Base-by-base conservation (phyloP, 1,139 yeast species). In the Blastobotrys raffinosifermentans region DNA sequence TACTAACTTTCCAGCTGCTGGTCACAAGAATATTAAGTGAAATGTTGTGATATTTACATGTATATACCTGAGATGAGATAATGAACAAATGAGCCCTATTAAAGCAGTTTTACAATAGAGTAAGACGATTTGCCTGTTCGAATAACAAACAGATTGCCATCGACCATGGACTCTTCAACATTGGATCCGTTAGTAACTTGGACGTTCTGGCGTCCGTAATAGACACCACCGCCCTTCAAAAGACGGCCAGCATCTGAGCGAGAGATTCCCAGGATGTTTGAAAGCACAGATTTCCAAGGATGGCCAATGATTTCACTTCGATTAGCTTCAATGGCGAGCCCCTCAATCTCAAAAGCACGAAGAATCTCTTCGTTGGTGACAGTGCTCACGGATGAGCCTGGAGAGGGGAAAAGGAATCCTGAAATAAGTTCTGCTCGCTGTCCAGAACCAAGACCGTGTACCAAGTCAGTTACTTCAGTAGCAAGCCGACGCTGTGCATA, bases 381-480 rank as follows among this genome's bases (percentile, higher is more conserved):
- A 5, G 16, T 57, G 5, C 71, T 55, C 10, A 63, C 66, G 19
- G 70, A 71, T n/a, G 8, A 8, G 9, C 8, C 23, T 17, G 49
- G 37, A 6, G 16, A 5, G 3, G 85, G 84, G 57, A 80, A 84
- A 34, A 85, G 58, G 42, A 82, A 72, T 4, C 78, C 68, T 2
- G 91, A 77, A 17, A 81, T 71, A 31, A 70, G 66, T 7, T 77
- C 75, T 53, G 86, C 80, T 38, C 75, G 71, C 21, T 72, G 70
- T 2, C 94, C 94, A 4, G 72, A 68, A 0, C 91, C 93, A 8
- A 68, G 68, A 0, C 97, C 98, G 59, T 87, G 96, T 25, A 91
- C 71, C 53, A 91, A 67, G 51, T 85, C 94, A 4, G 91, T 82
- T 31, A 89, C 83, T 55, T 91, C 96, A 31, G 75, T 64, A 0